These are phyloP conservation scores for Ceratocystis albifundus DNA, from an alignment of 2,329 filamentous ascomycete genomes.

Conservation along the genomic window DNA sequence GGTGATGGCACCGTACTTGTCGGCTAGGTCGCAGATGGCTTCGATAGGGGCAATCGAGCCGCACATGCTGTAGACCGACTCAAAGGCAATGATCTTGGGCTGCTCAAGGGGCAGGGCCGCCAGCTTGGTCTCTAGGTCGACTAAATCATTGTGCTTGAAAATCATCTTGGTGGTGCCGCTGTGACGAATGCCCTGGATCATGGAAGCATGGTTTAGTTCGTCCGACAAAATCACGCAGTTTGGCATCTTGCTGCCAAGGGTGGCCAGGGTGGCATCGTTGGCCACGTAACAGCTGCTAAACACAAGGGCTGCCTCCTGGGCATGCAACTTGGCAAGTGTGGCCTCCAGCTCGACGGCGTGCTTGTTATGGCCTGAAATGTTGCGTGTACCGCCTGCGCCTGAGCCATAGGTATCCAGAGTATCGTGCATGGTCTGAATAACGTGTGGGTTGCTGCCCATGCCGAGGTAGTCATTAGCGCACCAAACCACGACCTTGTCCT, in stretches of 20 bases:
- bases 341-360: slow-evolving; percentile 78
- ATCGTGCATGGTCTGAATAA: slow-evolving; percentile 85
- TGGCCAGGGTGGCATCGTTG: slow-evolving; percentile 93
- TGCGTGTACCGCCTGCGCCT: slow-evolving; percentile 87
- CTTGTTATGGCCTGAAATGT: slow-evolving; percentile 95
- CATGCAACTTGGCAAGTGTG: slow-evolving; percentile 74
- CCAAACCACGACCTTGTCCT: slow-evolving; percentile 91
- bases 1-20: slow-evolving; percentile 95
- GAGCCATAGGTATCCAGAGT: slow-evolving; percentile 91
- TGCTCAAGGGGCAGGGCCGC: slow-evolving; percentile 72
- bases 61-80: slow-evolving; percentile 99
- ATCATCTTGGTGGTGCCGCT: slow-evolving; percentile 95
- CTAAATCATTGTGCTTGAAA: slow-evolving; percentile 97
- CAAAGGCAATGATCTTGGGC: slow-evolving; percentile 97
- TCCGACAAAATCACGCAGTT: slow-evolving; percentile 97
- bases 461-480: slow-evolving; percentile 98
- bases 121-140: slow-evolving; percentile 82
- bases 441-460: slow-evolving; percentile 84
- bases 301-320: slow-evolving; percentile 83
- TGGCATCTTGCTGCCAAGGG: slow-evolving; percentile 89
- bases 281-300: slow-evolving; percentile 98
- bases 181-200: slow-evolving; percentile 98
- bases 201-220: slow-evolving; percentile 93
- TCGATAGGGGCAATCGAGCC: slow-evolving; percentile 93
- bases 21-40: slow-evolving; percentile 87